phyloP scores from a whole-genome alignment of 257 asterid species.

The Voacanga thouarsii region DNA sequence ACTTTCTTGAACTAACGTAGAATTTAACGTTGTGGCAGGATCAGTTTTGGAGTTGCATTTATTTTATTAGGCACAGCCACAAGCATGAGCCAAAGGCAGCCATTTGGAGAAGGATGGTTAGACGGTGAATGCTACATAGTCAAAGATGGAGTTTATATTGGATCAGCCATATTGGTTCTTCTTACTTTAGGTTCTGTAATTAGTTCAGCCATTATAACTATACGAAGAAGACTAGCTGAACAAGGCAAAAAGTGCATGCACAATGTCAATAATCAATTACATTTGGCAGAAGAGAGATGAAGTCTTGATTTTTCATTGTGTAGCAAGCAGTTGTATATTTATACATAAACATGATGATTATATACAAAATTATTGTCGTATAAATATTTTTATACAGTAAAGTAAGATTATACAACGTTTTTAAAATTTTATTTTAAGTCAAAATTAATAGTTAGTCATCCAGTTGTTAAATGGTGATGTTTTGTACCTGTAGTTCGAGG shows the following conservation, averaged over 20 bases:
- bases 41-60: slow-evolving; percentile 55
- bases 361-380: no score
- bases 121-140: slow-evolving; percentile 81
- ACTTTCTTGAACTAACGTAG: background rate
- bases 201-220: slow-evolving; percentile 30
- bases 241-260: slow-evolving; percentile 42
- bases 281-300: background rate
- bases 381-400: no score
- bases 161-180: slow-evolving; percentile 49
- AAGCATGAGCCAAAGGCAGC: slow-evolving; percentile 66
- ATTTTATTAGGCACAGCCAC: slow-evolving; percentile 52
- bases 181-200: slow-evolving; percentile 43
- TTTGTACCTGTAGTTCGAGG: no score
- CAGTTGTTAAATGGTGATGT: no score
- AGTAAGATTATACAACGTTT: no score
- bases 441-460: no score
- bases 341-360: background rate
- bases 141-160: slow-evolving; percentile 60
- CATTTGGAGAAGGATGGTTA: slow-evolving; percentile 77
- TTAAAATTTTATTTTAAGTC: no score
- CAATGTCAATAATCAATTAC: slow-evolving; percentile 21
- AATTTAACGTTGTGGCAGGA: slow-evolving; percentile 38
- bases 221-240: slow-evolving; percentile 33
- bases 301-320: no score
- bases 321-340: background rate